phyloP scores from a whole-genome alignment of 2,329 filamentous ascomycete genomes.

The Trichoderma endophyticum region DNA sequence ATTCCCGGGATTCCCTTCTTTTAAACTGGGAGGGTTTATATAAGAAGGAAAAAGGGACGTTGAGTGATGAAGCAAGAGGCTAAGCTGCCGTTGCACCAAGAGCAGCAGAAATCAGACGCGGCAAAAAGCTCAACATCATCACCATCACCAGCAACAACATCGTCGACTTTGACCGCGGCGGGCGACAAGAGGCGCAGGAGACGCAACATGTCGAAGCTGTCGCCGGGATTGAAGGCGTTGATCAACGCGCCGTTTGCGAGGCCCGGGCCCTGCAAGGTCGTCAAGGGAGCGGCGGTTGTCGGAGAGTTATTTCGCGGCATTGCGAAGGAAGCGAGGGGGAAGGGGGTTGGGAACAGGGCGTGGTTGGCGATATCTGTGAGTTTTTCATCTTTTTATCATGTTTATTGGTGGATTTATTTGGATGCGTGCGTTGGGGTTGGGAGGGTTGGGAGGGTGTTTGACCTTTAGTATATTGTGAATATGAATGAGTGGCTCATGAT shows the following conservation, averaged over 20 bases:
- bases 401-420: neutral
- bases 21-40: neutral
- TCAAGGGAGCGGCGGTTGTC: constrained; percentile 57
- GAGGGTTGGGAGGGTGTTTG: neutral
- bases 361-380: constrained; percentile 66
- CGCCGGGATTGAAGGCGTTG: constrained; percentile 66
- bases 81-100: neutral
- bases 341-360: constrained; percentile 59
- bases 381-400: neutral
- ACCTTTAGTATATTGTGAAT: too few species aligned
- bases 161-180: neutral
- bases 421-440: neutral
- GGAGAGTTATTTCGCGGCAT: constrained; percentile 62
- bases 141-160: neutral
- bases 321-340: constrained; percentile 58
- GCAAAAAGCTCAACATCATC: neutral
- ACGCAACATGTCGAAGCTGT: constrained; percentile 67
- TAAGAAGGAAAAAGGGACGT: neutral
- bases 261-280: constrained; percentile 48
- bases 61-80: neutral
- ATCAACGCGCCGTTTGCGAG: constrained; percentile 68
- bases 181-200: neutral
- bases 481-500: neutral
- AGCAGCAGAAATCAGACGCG: neutral
- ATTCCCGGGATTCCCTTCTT: neutral